phyloP scores from a whole-genome alignment of 164 flowering plant species.

The Nymphaea thermarum region DNA sequence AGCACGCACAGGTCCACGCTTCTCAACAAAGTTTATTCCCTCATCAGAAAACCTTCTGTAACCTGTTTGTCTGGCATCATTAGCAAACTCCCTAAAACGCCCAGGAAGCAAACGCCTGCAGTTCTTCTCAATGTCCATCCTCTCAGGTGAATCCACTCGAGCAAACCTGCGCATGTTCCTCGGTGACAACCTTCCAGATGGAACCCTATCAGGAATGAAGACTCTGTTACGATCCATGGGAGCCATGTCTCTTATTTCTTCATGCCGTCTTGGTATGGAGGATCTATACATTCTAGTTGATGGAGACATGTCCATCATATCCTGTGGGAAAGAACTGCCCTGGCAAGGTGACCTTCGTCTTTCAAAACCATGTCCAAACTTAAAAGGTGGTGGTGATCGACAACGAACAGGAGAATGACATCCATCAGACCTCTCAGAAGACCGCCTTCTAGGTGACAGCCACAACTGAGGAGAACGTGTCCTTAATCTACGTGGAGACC shows the following conservation, averaged over 20 bases:
- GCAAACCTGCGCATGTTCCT: constrained; percentile 19
- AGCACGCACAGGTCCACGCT: constrained; percentile 12
- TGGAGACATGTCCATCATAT: constrained; percentile 11
- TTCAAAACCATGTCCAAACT: constrained; percentile 20
- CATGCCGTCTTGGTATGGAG: constrained; percentile 24
- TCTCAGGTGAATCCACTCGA: constrained; percentile 14
- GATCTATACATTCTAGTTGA: constrained; percentile 20
- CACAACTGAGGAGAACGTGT: constrained; percentile 39
- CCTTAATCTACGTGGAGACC: constrained; percentile 29
- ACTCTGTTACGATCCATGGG: constrained; percentile 21
- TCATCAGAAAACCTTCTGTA: constrained; percentile 22
- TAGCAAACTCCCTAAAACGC: constrained; percentile 19
- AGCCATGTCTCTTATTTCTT: constrained; percentile 17
- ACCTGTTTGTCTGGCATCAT: constrained; percentile 20
- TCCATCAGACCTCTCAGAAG: constrained; percentile 10
- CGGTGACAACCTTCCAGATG: constrained; percentile 19
- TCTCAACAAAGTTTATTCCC: constrained; percentile 19
- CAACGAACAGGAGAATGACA: too few species aligned
- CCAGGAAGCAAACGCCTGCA: constrained; percentile 15
- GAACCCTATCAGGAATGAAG: constrained; percentile 14
- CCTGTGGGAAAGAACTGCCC: constrained; percentile 7
- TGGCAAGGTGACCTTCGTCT: constrained; percentile 25
- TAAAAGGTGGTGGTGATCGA: constrained; percentile 8
- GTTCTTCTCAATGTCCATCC: constrained; percentile 24
- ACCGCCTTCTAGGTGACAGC: constrained; percentile 27